Percentiles rank a stretch among this genome's conserved stretches.
These are phyloP conservation scores for Suhomyces xylopsoci DNA, from an alignment of 805 yeast species.

Conservation along the genomic window DNA sequence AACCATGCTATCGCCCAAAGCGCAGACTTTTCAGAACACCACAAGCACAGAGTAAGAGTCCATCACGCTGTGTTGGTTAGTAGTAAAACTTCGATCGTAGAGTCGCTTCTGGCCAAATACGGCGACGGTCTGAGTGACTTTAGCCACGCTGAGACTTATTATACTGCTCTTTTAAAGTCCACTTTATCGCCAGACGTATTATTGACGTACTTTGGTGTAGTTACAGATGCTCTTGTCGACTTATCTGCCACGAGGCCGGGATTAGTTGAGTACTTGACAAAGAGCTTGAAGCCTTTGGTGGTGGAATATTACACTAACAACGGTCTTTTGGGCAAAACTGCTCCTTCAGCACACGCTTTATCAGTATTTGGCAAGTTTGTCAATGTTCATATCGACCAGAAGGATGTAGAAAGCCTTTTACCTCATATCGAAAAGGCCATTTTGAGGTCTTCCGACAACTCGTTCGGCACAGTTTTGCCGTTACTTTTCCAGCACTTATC, in stretches of 20 bases:
- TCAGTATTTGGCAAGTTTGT: conserved; percentile 45
- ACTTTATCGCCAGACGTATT: conserved; percentile 8
- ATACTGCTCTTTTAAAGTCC: conserved; percentile 1
- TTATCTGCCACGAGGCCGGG: conserved; percentile 25
- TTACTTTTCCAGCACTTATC: conserved; percentile 36
- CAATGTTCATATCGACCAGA: conserved; percentile 37
- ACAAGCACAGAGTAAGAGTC: conserved; percentile 19
- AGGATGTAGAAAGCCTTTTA: conserved; percentile 32
- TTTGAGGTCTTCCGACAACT: conserved; percentile 73
- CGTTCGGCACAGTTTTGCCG: conserved; percentile 55
- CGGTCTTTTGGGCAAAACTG: conserved; percentile 44
- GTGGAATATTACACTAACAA: conserved; percentile 30
- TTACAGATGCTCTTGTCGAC: conserved; percentile 21
- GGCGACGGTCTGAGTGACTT: background rate
- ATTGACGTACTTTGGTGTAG: conserved; percentile 22
- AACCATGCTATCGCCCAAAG: conserved; percentile 17
- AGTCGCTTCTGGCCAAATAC: conserved; percentile 3
- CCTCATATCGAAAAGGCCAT: conserved; percentile 72
- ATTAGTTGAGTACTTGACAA: conserved; percentile 13
- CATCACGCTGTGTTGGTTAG: conserved; percentile 27
- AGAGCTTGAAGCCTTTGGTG: conserved; percentile 8
- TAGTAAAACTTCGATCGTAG: conserved; percentile 22
- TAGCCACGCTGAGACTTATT: background rate
- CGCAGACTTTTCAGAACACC: conserved; percentile 9
- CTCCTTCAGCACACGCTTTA: conserved; percentile 36